Evolutionary conservation across 768 basidiomycete species (phyloP).

Genomic region (Lentinula lateritia): DNA sequence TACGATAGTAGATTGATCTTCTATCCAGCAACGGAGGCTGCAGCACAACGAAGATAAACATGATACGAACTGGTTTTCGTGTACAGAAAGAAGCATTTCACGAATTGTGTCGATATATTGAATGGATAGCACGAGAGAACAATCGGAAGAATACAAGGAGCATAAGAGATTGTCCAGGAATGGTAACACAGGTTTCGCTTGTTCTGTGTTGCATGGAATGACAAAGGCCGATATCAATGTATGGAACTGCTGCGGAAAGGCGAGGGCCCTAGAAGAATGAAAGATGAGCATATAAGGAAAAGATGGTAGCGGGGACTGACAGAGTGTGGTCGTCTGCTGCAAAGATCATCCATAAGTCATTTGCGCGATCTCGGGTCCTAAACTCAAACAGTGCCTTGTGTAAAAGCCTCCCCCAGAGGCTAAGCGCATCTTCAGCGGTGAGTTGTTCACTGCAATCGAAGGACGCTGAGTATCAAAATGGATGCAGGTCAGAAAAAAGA

Average conservation of each 20-base stretch:
- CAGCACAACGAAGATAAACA: constrained; percentile 3
- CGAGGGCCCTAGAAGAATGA: background rate
- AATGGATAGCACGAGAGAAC: constrained; percentile 22
- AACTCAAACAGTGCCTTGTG: constrained; percentile 42
- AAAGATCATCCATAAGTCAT: background rate
- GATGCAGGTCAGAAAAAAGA: constrained; percentile 22
- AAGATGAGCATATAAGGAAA: background rate
- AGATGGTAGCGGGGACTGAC: constrained; percentile 1
- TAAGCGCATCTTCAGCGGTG: constrained; percentile 7
- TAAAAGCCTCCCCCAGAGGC: constrained; percentile 5
- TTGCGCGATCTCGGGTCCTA: constrained; percentile 3
- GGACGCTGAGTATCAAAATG: constrained; percentile 36
- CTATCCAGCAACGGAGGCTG: constrained; percentile 30
- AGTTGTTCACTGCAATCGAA: constrained; percentile 29
- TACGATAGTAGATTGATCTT: constrained; percentile 24
- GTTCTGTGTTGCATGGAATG: background rate
- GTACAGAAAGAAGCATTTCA: constrained; percentile 12
- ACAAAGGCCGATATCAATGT: constrained; percentile 19
- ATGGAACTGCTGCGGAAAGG: constrained; percentile 16
- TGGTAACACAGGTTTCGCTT: constrained; percentile 21
- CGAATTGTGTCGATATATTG: constrained; percentile 28
- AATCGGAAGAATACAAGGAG: constrained; percentile 26
- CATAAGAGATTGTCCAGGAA: constrained; percentile 24
- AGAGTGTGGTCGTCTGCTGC: background rate
- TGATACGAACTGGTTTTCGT: background rate